Evolutionary conservation across 2,329 filamentous ascomycete species (phyloP), one percentile per base, ranked within the genome.

Genomic region (Lecanosticta acicola): DNA sequence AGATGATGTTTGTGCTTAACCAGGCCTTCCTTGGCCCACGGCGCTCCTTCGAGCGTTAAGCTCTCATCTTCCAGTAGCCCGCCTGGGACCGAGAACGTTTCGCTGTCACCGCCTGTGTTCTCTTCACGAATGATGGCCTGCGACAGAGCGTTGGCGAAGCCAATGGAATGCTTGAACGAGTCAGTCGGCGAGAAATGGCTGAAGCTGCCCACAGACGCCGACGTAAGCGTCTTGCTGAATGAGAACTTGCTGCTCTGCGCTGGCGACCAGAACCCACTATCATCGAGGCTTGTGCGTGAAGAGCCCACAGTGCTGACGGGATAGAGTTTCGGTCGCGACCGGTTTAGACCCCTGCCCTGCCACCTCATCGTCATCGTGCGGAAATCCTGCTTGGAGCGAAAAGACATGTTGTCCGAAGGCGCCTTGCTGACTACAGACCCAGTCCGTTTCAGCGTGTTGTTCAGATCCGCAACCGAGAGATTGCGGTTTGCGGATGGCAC

Each of bases 21-120:
- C 58, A 94, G 87, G 51, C 93, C 93, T 68, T 98, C 93, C 69
- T 98, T 98, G 20, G 94, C 84, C 93, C 93, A 98, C 0, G 93
- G 93, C n/a, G 93, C 87, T 18, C 93, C 93, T 9, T 85, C 82
- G 32, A 98, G 80, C 62, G 94, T 90, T 10, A 98, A 77, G 0
- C 85, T 88, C 61, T 98, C 93, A 60, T 97, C 93, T 59, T 96
- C 91, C 0, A 97, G 79, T 8, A 96, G 71, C 17, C 59, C 60
- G 16, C 50, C 55, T 11, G 55, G 52, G 34, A 63, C 47, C 8
- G 58, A 60, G 24, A 63, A 57, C 1, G 55, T 57, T 37, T 63
- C 60, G 20, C 50, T 56, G 49, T 75, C 68, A 24, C 65, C 59
- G 51, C 70, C 71, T n/a, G 45, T 47, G 37, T 78, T 77, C 59